A percentile compares a stretch with the other conserved stretches of the same genome.
Evolutionary conservation across 2,329 filamentous ascomycete genomes (phyloP).

Genomic region (Monilinia laxa): DNA sequence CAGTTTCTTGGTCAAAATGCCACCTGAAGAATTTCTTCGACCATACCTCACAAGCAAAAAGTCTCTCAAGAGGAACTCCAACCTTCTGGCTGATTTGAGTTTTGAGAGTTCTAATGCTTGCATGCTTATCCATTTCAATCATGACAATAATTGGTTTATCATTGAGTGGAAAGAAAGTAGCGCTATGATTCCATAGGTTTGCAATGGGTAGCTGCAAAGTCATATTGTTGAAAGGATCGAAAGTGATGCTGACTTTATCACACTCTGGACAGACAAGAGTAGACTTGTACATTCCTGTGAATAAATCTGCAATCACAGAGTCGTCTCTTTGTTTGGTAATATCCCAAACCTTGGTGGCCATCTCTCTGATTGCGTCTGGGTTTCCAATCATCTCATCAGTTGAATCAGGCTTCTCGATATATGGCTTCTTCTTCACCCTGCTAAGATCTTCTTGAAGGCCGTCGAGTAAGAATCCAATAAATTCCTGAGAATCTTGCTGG

Average conservation of each 20-base stretch:
- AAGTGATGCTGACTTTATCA: slow-evolving; percentile 95
- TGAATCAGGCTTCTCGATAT: slow-evolving; percentile 95
- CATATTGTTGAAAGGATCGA: slow-evolving; percentile 94
- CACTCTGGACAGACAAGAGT: slow-evolving; percentile 90
- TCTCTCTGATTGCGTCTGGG: slow-evolving; percentile 72
- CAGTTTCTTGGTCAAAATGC: slow-evolving; percentile 67
- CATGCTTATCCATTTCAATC: slow-evolving; percentile 78
- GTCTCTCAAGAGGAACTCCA: slow-evolving; percentile 60
- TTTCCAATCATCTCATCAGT: slow-evolving; percentile 94
- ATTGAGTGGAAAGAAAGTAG: slow-evolving; percentile 77
- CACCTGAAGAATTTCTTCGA: slow-evolving; percentile 83
- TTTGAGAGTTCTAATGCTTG: slow-evolving; percentile 67
- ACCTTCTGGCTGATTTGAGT: slow-evolving; percentile 66
- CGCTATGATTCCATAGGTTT: slow-evolving; percentile 71
- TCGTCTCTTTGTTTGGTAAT: slow-evolving; percentile 92
- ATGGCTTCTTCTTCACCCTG: slow-evolving; percentile 90
- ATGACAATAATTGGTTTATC: slow-evolving; percentile 68
- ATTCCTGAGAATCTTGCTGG: slow-evolving; percentile 97
- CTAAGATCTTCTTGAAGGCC: slow-evolving; percentile 94
- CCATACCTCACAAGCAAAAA: slow-evolving; percentile 84
- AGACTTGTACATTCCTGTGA: slow-evolving; percentile 98
- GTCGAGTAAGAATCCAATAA: slow-evolving; percentile 90
- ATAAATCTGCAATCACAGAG: slow-evolving; percentile 91
- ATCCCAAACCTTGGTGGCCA: slow-evolving; percentile 86
- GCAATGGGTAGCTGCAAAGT: slow-evolving; percentile 88